Percentiles rank a stretch among this genome's conserved stretches.
phyloP scores from a whole-genome alignment of 352 stramenopile genomes.

The Phytophthora idaei region DNA sequence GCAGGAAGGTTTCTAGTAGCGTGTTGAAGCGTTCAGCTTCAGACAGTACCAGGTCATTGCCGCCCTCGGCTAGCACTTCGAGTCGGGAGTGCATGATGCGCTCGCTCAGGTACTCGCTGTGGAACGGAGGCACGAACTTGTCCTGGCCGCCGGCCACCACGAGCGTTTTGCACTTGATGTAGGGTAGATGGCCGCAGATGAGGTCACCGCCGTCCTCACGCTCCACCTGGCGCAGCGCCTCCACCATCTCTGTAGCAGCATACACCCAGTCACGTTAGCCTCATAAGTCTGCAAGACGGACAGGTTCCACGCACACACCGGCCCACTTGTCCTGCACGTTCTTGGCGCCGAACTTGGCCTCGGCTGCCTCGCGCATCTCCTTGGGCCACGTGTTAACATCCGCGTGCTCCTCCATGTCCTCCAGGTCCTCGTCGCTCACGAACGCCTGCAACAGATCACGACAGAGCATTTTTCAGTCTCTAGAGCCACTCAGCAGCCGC shows the following conservation, averaged over 20 bases:
- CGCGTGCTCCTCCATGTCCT: constrained; percentile 54
- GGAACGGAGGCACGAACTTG: constrained; percentile 66
- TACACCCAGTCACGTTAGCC: constrained; percentile 2
- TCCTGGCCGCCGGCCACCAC: constrained; percentile 69
- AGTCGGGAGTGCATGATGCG: constrained; percentile 85
- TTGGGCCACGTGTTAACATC: constrained; percentile 63
- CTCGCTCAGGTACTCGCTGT: constrained; percentile 86
- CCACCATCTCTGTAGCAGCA: constrained; percentile 52
- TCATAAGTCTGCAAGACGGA: not conserved
- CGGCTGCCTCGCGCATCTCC: constrained; percentile 48
- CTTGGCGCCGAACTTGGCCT: constrained; percentile 60
- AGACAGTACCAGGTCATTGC: constrained; percentile 64
- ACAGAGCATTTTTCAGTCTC: constrained; percentile 16
- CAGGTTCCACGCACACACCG: constrained; percentile 20
- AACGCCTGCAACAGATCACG: constrained; percentile 55
- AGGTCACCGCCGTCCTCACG: constrained; percentile 65
- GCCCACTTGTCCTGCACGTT: constrained; percentile 66
- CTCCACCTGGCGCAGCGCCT: constrained; percentile 53
- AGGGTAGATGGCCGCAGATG: constrained; percentile 69
- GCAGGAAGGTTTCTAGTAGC: constrained; percentile 66
- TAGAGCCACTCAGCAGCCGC: constrained; percentile 5
- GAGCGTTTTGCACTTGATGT: constrained; percentile 86
- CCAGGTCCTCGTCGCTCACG: constrained; percentile 72
- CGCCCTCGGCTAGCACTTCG: constrained; percentile 56
- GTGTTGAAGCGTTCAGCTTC: constrained; percentile 61